Conservation (phyloP, 306 rosid species). For the Crotalaria pallida region DNA sequence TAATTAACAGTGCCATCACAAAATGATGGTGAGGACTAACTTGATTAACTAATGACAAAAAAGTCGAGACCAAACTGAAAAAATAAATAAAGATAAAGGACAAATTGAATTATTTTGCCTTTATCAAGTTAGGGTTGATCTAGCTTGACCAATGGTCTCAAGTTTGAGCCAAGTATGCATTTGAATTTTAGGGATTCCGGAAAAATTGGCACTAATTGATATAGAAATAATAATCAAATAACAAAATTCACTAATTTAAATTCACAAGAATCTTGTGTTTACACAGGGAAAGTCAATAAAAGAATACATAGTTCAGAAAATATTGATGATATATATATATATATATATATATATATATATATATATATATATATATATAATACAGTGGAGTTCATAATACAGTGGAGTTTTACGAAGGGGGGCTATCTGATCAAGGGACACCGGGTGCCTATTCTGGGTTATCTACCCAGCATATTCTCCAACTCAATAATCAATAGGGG, state of each 20-base stretch:
- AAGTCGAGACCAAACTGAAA: too few species aligned
- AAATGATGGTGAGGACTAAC: too few species aligned
- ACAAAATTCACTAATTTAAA: neutral
- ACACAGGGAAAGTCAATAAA: neutral
- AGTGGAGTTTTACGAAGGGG: neutral
- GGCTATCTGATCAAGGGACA: neutral
- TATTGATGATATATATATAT: neutral
- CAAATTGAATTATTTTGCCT: too few species aligned
- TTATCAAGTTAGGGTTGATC: too few species aligned
- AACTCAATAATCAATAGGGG: neutral
- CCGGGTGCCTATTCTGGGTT: neutral
- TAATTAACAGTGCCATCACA: too few species aligned
- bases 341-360: too few species aligned
- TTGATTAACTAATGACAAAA: too few species aligned
- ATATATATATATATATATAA: too few species aligned
- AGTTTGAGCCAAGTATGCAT: too few species aligned
- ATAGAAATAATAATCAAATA: neutral
- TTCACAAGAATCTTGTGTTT: neutral
- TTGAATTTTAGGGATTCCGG: neutral
- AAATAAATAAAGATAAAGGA: too few species aligned
- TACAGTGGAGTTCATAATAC: too few species aligned
- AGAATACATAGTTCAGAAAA: neutral
- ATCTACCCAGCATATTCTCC: constrained; percentile 7
- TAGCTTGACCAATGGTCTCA: too few species aligned
- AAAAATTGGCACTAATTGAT: neutral